Percentiles rank a stretch among this genome's conserved stretches.
phyloP scores from a whole-genome alignment of 169 alveolate species.

The Cryptosporidium xiaoi region DNA sequence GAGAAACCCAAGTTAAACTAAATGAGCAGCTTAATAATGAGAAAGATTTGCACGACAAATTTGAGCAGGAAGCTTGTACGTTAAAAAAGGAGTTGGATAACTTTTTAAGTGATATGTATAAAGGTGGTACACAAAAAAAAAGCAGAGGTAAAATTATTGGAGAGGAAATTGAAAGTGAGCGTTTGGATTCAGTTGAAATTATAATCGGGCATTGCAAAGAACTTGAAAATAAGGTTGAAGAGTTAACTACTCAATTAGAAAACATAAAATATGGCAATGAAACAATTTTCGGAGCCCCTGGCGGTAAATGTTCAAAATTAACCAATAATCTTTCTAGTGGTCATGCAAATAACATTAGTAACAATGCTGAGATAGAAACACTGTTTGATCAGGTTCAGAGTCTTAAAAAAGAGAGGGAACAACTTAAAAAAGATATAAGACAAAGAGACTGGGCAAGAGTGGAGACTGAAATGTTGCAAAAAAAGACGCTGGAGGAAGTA shows the following conservation, averaged over 20 bases:
- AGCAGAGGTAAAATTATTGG: conserved; percentile 21
- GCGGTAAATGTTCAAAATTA: too few relatives aligned
- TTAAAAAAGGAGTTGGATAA: conserved; percentile 49
- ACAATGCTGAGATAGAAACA: conserved; percentile 43
- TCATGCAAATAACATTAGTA: not conserved
- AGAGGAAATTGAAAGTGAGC: conserved; percentile 22
- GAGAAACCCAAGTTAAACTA: not conserved
- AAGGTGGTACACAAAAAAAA: conserved; percentile 18
- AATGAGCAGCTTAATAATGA: conserved; percentile 35
- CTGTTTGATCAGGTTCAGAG: conserved; percentile 55
- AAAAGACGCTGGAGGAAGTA: conserved; percentile 19
- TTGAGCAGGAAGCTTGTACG: conserved; percentile 41
- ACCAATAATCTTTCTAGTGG: too few relatives aligned
- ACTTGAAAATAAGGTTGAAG: conserved; percentile 43
- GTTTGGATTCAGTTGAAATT: conserved; percentile 24
- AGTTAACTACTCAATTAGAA: conserved; percentile 7
- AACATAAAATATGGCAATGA: not conserved
- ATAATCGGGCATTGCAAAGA: conserved; percentile 52
- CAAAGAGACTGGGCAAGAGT: conserved; percentile 73
- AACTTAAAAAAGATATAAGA: conserved; percentile 66
- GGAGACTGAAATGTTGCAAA: conserved; percentile 44
- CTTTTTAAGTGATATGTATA: conserved; percentile 49
- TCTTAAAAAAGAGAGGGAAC: conserved; percentile 48
- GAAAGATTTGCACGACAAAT: conserved; percentile 20
- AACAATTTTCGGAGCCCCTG: too few relatives aligned